These are phyloP conservation scores for Leccinum holopus DNA, from an alignment of 1,284 basidiomycete species.

Conservation along the genomic window DNA sequence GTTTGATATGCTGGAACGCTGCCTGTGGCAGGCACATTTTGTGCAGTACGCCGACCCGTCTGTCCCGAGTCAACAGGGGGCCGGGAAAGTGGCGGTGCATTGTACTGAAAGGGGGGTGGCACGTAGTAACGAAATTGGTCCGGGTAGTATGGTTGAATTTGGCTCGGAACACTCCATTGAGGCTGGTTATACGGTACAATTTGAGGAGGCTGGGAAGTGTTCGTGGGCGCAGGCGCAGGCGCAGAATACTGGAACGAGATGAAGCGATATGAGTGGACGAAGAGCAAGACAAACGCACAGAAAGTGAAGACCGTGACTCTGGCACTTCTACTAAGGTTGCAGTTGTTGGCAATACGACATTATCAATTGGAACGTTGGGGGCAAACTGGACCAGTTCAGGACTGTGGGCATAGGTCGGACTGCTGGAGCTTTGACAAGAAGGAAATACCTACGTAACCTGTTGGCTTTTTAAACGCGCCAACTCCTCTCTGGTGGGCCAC, in stretches of 20 bases:
- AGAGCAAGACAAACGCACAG: constrained; percentile 14
- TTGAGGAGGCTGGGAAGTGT: constrained; percentile 10
- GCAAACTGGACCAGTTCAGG: constrained; percentile 15
- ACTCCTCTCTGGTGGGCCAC: constrained; percentile 15
- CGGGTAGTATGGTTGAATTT: constrained; percentile 8
- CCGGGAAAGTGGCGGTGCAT: neutral
- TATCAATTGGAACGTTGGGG: constrained; percentile 10
- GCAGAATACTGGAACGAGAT: constrained; percentile 14
- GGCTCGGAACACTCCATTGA: constrained; percentile 7
- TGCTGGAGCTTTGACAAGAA: neutral
- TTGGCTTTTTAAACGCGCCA: constrained; percentile 22
- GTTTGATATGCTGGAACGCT: constrained; percentile 5
- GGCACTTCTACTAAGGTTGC: constrained; percentile 33
- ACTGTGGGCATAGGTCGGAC: constrained; percentile 14
- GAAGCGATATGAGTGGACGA: constrained; percentile 8
- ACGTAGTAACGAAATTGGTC: constrained; percentile 10
- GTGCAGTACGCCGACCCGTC: constrained; percentile 14
- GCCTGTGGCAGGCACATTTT: constrained; percentile 6
- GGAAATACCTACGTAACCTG: constrained; percentile 17
- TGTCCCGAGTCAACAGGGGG: constrained; percentile 9
- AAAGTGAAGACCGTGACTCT: constrained; percentile 18
- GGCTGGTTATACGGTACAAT: constrained; percentile 4
- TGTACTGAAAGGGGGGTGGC: constrained; percentile 3
- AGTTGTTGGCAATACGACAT: constrained; percentile 30
- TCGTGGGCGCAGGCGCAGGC: neutral